Conservation (phyloP, 129 eudicot species). For the Artemisia argyi region DNA sequence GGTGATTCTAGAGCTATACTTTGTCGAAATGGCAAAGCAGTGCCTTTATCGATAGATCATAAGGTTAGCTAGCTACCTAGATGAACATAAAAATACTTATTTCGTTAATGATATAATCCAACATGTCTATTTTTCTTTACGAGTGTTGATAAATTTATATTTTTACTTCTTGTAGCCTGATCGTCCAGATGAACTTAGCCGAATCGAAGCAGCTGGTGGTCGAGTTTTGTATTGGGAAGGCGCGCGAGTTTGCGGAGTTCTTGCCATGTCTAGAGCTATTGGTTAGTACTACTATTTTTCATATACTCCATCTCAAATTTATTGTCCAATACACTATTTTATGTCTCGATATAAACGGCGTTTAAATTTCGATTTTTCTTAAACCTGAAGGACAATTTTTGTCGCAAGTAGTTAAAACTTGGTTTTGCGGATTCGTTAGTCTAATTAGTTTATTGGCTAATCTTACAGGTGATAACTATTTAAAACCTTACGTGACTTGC, state of each 20-base stretch:
- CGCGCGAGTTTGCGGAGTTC: slow-evolving; percentile 55
- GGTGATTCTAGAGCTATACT: slow-evolving; percentile 70
- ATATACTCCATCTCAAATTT: too few relatives aligned
- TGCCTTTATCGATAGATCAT: slow-evolving; percentile 56
- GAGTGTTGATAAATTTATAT: background rate
- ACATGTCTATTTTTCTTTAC: background rate
- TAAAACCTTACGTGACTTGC: slow-evolving; percentile 45
- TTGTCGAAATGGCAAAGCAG: slow-evolving; percentile 42
- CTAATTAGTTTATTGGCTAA: background rate
- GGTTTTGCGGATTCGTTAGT: background rate
- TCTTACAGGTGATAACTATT: slow-evolving; percentile 44
- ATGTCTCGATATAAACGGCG: too few relatives aligned
- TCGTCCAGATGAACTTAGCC: slow-evolving; percentile 54
- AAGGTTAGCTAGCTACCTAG: slow-evolving; percentile 37
- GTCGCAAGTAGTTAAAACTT: too few relatives aligned
- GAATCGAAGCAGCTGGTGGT: slow-evolving; percentile 62
- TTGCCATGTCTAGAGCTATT: slow-evolving; percentile 66
- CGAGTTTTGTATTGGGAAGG: slow-evolving; percentile 66
- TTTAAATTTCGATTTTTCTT: too few relatives aligned
- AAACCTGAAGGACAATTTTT: too few relatives aligned
- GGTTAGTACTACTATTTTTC: slow-evolving; percentile 31
- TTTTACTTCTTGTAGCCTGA: slow-evolving; percentile 47
- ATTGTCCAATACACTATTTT: too few relatives aligned
- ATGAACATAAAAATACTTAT: background rate
- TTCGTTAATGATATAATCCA: background rate